Evolutionary conservation across 2,329 filamentous ascomycete genomes (phyloP).

Genomic region (Monosporascus cannonballus): DNA sequence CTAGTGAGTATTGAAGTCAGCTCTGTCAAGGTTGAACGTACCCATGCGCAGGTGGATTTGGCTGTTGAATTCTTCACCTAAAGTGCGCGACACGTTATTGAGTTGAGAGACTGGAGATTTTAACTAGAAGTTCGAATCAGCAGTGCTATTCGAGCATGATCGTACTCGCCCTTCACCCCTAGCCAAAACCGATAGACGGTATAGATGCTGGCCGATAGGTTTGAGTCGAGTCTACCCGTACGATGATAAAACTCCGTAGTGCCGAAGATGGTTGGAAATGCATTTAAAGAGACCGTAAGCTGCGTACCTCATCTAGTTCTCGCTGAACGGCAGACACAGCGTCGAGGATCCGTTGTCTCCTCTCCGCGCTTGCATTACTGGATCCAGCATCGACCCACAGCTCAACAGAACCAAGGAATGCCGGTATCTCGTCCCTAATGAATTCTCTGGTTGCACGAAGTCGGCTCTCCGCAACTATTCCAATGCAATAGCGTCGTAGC

Average conservation of each 20-base stretch:
- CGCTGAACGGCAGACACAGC: conserved; percentile 28
- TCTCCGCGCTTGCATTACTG: conserved; percentile 29
- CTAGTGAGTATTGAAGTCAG: no score
- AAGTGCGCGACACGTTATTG: conserved; percentile 3
- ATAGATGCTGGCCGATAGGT: no score
- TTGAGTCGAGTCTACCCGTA: no score
- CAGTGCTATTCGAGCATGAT: no score
- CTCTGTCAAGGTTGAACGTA: no score
- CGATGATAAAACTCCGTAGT: no score
- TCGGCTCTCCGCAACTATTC: conserved; percentile 37
- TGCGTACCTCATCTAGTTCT: conserved; percentile 9
- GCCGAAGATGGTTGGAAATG: no score
- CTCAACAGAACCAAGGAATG: conserved; percentile 31
- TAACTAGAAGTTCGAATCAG: no score
- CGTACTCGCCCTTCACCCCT: no score
- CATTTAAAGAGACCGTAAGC: neutral
- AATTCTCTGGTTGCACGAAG: conserved; percentile 29
- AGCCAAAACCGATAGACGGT: no score
- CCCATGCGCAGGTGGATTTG: no score
- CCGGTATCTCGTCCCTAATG: conserved; percentile 34
- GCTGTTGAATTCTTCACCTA: no score
- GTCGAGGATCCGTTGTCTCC: conserved; percentile 26
- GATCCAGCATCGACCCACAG: conserved; percentile 40
- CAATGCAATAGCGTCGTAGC: conserved; percentile 37
- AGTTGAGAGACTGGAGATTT: neutral